A percentile compares a stretch with the other conserved stretches of the same genome.
Conservation (phyloP, 768 basidiomycete genomes). For the Neoboletus magnificus region DNA sequence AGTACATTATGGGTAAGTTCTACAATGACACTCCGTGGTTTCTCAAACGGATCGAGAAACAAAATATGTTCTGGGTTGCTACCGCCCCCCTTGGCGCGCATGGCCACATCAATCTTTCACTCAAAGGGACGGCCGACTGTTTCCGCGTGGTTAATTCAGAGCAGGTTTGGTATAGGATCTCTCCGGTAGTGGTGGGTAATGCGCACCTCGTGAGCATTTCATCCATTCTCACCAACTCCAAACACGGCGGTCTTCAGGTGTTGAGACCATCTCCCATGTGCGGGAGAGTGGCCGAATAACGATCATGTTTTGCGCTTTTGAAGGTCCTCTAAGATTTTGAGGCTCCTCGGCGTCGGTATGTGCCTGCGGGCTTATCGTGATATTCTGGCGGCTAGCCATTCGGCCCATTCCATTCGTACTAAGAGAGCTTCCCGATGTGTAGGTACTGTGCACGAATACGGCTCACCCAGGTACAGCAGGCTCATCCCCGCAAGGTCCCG, state of each 20-base stretch:
- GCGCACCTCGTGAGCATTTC: not conserved
- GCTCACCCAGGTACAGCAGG: constrained; percentile 55
- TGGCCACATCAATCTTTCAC: constrained; percentile 66
- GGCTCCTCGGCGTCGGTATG: constrained; percentile 58
- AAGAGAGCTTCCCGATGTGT: not conserved
- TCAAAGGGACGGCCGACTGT: constrained; percentile 62
- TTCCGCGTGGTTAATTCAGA: constrained; percentile 57
- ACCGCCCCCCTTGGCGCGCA: constrained; percentile 55
- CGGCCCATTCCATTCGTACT: not conserved
- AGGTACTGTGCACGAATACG: constrained; percentile 64
- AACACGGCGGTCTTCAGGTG: constrained; percentile 33
- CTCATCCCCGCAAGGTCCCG: constrained; percentile 47
- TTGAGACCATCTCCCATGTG: constrained; percentile 62
- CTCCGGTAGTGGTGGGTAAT: constrained; percentile 64
- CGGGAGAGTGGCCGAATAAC: constrained; percentile 64
- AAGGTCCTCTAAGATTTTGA: constrained; percentile 55
- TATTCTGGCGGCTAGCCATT: not conserved
- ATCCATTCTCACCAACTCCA: not conserved
- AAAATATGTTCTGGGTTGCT: constrained; percentile 71
- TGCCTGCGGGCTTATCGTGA: not conserved
- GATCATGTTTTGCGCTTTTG: constrained; percentile 58
- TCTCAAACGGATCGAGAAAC: constrained; percentile 55
- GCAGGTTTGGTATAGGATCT: constrained; percentile 72
- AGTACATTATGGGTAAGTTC: constrained; percentile 49
- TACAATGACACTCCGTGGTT: constrained; percentile 58